Base-by-base conservation (phyloP, 2,329 filamentous ascomycete species). In the Penicillium sp. region DNA sequence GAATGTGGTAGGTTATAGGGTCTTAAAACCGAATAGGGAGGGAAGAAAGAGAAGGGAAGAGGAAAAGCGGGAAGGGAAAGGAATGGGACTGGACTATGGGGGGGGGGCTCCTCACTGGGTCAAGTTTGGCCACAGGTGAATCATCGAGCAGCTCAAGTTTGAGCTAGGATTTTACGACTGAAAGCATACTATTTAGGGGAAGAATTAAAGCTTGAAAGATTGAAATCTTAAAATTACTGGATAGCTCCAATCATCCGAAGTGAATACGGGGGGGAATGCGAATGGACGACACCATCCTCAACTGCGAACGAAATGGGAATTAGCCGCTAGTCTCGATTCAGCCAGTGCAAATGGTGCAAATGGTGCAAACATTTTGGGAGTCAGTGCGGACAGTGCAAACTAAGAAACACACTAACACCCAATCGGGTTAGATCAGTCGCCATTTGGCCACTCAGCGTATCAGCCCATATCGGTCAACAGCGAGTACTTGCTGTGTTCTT, bases 1-100 rank as follows among this genome's bases (percentile, higher is more conserved):
- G 24, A 42, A n/a, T 10, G 36, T 42, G 9, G 22, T 47, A 6
- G 13, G 44, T 51, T 51, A 46, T 16, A 40, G 13, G 44, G 24
- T 27, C 5, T 47, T 27, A 18, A 14, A n/a, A 27, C 32, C 47
- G 43, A 52, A 52, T 52, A 56, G 32, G 47, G 51, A 56, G 50
- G 59, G 55, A 55, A 48, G 56, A 55, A 57, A 56, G 52, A 59
- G 54, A 57, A 51, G 50, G 53, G 55, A 44, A 52, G 49, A 56
- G 40, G 50, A 48, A 59, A 55, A 59, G 47, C 45, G 52, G 49
- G 54, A 62, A 55, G 54, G 58, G 55, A 54, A 66, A 63, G 46
- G 50, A 54, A 58, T 59, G 54, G 45, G 38, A 52, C 54, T 47
- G 40, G 46, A 52, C 51, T 54, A 39, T 55, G 52, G 52, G 43